phyloP scores from a whole-genome alignment of 805 yeast species.

The Wickerhamomyces alni region DNA sequence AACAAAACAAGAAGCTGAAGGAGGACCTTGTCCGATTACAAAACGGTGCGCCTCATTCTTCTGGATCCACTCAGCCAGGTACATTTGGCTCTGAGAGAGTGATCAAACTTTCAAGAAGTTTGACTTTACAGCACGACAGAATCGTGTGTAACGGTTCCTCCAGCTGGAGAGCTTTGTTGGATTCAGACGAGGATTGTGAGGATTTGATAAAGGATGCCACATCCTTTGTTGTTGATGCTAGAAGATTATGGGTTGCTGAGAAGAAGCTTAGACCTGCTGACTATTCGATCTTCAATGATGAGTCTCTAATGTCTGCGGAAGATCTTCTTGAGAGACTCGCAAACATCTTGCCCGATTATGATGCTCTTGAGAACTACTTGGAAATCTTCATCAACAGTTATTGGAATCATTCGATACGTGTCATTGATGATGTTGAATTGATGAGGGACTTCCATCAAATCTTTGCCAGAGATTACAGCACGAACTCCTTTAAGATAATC shows the following conservation, averaged over 20 bases:
- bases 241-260: slow-evolving; percentile 18
- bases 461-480: slow-evolving; percentile 5
- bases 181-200: slow-evolving; percentile 1
- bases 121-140: slow-evolving; percentile 9
- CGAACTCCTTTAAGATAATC: slow-evolving; percentile 6
- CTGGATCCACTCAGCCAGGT: too few relatives aligned
- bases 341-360: slow-evolving; percentile 16
- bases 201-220: slow-evolving; percentile 10
- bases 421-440: slow-evolving; percentile 11
- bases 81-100: neutral
- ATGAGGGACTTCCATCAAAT: slow-evolving; percentile 13
- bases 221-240: slow-evolving; percentile 11
- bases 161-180: slow-evolving; percentile 16
- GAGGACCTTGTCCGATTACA: slow-evolving; percentile 14
- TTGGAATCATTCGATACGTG: slow-evolving; percentile 11
- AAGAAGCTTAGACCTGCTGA: slow-evolving; percentile 8
- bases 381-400: slow-evolving; percentile 12
- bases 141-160: slow-evolving; percentile 15
- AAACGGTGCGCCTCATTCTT: too few relatives aligned
- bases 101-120: slow-evolving; percentile 5
- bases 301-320: slow-evolving; percentile 6
- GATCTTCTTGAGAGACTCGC: slow-evolving; percentile 9
- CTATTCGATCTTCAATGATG: slow-evolving; percentile 5
- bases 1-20: slow-evolving; percentile 15
- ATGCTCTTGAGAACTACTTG: slow-evolving; percentile 10